Conservation (phyloP, 495 filamentous ascomycete species). For the Apiosordaria backusii region DNA sequence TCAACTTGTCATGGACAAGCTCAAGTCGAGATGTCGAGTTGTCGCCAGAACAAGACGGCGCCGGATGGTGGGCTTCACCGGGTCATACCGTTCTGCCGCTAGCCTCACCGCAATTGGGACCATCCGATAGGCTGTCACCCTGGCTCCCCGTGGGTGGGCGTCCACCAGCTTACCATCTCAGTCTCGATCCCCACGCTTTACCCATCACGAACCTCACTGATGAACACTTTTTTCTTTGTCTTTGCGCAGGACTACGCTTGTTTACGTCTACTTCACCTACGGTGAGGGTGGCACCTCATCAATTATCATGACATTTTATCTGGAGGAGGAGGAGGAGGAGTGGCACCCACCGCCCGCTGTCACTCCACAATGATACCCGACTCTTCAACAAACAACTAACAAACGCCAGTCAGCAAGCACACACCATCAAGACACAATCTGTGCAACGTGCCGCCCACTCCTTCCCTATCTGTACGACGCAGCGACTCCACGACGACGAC, state of each 20-base stretch:
- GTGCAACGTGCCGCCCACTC: slow-evolving; percentile 8
- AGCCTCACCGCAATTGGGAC: slow-evolving; percentile 31
- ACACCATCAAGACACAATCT: neutral
- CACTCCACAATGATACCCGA: neutral
- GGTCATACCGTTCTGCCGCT: slow-evolving; percentile 30
- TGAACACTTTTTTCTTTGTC: no score
- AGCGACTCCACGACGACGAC: slow-evolving; percentile 6
- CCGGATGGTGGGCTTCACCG: slow-evolving; percentile 25
- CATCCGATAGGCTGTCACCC: slow-evolving; percentile 31
- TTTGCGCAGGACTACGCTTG: no score
- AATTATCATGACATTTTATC: no score
- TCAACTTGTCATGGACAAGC: neutral
- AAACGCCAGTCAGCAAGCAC: slow-evolving; percentile 13
- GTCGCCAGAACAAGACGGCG: slow-evolving; percentile 1
- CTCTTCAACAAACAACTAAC: neutral
- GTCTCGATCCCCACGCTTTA: neutral
- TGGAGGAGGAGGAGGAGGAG: no score
- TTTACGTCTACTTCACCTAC: neutral
- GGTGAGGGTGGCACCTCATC: neutral
- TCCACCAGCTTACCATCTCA: neutral
- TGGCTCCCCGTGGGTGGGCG: slow-evolving; percentile 17
- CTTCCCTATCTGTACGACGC: slow-evolving; percentile 19
- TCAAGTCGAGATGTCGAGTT: neutral
- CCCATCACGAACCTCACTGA: no score
- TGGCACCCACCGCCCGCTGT: neutral